Conservation (phyloP, 495 filamentous ascomycete species). For the Emericellopsis terricola region DNA sequence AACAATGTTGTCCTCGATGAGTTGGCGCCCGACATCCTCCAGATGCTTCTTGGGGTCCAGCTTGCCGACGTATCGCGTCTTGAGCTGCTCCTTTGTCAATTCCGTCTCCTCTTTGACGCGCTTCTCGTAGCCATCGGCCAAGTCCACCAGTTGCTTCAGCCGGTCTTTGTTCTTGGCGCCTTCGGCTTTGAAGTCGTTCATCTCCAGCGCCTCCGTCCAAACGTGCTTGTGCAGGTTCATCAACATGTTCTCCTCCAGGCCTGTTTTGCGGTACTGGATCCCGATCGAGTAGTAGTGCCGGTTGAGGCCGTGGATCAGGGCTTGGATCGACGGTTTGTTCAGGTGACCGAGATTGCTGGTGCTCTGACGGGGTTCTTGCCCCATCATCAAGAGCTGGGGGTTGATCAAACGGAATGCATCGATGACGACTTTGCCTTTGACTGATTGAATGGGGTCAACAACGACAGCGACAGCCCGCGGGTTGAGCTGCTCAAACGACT, state of each 20-base stretch:
- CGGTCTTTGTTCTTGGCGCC: constrained; percentile 66
- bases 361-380: constrained; percentile 94
- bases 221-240: constrained; percentile 99
- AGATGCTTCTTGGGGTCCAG: constrained; percentile 98
- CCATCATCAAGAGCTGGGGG: constrained; percentile 95
- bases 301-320: constrained; percentile 96
- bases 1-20: constrained; percentile 98
- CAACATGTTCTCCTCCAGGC: constrained; percentile 95
- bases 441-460: constrained; percentile 95
- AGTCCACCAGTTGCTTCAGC: constrained; percentile 67
- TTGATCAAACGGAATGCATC: constrained; percentile 98
- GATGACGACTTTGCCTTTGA: constrained; percentile 98
- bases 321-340: constrained; percentile 97
- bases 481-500: constrained; percentile 95
- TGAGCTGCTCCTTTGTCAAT: constrained; percentile 89
- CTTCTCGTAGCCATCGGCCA: constrained; percentile 96
- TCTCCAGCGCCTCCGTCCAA: constrained; percentile 93
- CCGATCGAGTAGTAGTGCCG: constrained; percentile 97
- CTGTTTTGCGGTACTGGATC: constrained; percentile 96
- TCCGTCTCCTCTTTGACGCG: constrained; percentile 95
- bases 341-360: constrained; percentile 95
- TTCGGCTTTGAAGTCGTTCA: constrained; percentile 88
- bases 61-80: constrained; percentile 98
- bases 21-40: constrained; percentile 83
- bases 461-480: constrained; percentile 94